A percentile compares a stretch with the other conserved stretches of the same genome.
phyloP scores from a whole-genome alignment of 2,329 filamentous ascomycete species.

The Fusarium transvaalense region DNA sequence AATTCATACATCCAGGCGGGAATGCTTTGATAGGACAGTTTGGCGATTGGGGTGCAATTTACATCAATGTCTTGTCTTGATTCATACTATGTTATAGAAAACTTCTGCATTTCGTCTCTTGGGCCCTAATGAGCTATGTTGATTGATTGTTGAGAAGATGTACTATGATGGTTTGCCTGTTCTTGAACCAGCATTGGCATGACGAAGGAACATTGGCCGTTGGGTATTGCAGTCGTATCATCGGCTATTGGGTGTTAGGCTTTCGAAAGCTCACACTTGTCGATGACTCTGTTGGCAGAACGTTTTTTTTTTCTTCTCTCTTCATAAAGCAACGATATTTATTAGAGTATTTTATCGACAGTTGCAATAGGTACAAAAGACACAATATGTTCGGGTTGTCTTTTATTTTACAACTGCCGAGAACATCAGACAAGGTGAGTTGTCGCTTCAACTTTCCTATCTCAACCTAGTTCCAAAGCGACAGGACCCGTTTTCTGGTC shows the following conservation, averaged over 20 bases:
- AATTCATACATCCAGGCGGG: slow-evolving; percentile 55
- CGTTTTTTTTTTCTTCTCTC: too few relatives aligned
- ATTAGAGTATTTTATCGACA: too few relatives aligned
- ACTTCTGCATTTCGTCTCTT: slow-evolving; percentile 23
- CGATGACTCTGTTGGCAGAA: neutral
- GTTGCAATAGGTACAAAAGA: neutral
- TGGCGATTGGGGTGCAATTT: slow-evolving; percentile 66
- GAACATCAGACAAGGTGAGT: slow-evolving; percentile 2
- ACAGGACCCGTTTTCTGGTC: slow-evolving; percentile 18
- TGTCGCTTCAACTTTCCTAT: slow-evolving; percentile 42
- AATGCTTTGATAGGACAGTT: slow-evolving; percentile 62
- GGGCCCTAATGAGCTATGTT: neutral
- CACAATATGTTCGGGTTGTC: neutral
- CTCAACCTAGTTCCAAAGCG: slow-evolving; percentile 34
- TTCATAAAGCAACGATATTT: neutral
- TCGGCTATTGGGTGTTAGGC: neutral
- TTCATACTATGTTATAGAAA: slow-evolving; percentile 40
- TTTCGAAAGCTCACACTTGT: neutral
- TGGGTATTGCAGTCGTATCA: neutral
- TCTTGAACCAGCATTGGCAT: neutral
- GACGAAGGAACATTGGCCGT: neutral
- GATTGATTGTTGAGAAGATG: slow-evolving; percentile 2
- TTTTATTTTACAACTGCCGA: neutral
- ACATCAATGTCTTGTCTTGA: slow-evolving; percentile 53
- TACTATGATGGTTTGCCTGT: neutral